Evolutionary conservation across 345 rosid species (phyloP).

Genomic region (Salix viminalis): DNA sequence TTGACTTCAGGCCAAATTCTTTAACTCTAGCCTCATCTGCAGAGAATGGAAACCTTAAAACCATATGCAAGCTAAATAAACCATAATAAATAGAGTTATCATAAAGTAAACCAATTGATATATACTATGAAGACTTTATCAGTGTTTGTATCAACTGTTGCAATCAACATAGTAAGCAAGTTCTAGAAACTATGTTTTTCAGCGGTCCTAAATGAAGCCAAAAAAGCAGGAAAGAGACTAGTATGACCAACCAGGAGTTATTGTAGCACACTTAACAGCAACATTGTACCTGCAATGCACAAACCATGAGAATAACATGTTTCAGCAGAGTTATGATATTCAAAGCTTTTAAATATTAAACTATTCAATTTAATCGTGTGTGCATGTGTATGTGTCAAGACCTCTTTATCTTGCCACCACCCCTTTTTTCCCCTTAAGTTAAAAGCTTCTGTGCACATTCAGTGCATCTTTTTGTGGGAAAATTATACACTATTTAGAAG

Average conservation of each 20-base stretch:
- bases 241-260: slow-evolving; percentile 76
- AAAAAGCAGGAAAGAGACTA: background rate
- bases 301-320: background rate
- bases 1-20: slow-evolving; percentile 80
- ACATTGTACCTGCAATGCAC: slow-evolving; percentile 69
- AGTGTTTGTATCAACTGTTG: background rate
- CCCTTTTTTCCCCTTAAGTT: background rate
- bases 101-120: background rate
- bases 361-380: background rate
- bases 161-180: background rate
- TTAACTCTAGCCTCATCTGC: slow-evolving; percentile 95
- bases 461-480: background rate
- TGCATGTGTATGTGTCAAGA: no score
- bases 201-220: background rate
- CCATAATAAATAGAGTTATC: no score
- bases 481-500: background rate
- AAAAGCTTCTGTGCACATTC: background rate
- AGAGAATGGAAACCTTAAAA: slow-evolving; percentile 13
- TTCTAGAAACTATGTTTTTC: background rate
- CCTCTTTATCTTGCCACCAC: background rate
- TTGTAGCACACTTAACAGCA: slow-evolving; percentile 96
- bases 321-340: no score
- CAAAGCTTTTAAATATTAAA: no score
- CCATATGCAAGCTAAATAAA: background rate
- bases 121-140: background rate